Percentiles rank a stretch among this genome's conserved stretches.
Evolutionary conservation across 2,329 filamentous ascomycete genomes (phyloP).

Genomic region (Chaetomiaceae sp.): DNA sequence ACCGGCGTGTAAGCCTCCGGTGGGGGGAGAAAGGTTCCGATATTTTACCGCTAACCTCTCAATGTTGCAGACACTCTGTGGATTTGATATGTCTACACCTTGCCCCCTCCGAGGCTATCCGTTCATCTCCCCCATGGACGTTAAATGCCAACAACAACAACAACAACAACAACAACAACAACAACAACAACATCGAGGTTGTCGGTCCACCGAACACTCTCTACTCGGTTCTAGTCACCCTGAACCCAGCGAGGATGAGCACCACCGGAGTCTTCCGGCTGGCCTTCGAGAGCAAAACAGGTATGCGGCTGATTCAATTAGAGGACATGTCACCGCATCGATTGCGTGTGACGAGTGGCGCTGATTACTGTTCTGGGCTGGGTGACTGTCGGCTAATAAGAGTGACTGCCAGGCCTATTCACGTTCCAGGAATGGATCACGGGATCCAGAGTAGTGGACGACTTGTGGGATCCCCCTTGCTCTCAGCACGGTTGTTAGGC

Average conservation of each 20-base stretch:
- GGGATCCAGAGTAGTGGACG: slow-evolving; percentile 19
- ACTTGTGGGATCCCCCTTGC: slow-evolving; percentile 11
- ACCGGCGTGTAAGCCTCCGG: no score
- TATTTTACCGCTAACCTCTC: not conserved
- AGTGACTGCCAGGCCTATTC: slow-evolving; percentile 13
- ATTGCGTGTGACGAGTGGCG: no score
- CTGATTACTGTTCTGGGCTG: no score
- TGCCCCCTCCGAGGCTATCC: not conserved
- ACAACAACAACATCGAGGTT: no score
- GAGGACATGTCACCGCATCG: no score
- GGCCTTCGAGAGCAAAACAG: slow-evolving; percentile 5
- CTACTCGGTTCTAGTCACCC: not conserved
- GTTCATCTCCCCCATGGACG: no score
- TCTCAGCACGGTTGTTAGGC: not conserved
- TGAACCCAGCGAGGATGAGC: not conserved
- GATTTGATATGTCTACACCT: slow-evolving; percentile 4
- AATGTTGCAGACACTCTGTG: slow-evolving; percentile 1
- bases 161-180: no score
- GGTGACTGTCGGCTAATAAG: no score
- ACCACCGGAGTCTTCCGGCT: not conserved
- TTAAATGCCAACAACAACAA: not conserved
- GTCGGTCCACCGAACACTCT: no score
- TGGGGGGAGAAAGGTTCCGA: no score
- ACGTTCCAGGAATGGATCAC: slow-evolving; percentile 18
- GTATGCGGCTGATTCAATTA: no score